Conservation (phyloP, 2,329 filamentous ascomycete genomes). For the Albifimbria verrucaria region DNA sequence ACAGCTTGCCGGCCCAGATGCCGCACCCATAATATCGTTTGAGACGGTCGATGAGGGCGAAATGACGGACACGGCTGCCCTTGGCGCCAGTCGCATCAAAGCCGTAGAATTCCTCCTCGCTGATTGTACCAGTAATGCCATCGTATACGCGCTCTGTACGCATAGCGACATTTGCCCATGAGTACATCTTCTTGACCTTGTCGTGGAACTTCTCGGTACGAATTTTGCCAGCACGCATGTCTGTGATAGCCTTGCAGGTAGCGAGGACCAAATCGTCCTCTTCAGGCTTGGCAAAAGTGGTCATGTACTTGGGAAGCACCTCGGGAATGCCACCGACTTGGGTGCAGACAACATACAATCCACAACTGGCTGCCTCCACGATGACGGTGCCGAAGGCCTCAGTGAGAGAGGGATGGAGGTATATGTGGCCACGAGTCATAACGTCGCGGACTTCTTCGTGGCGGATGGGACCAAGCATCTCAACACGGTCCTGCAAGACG, state of each 20-base stretch:
- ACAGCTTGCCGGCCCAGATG: slow-evolving; percentile 97
- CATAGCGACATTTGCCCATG: slow-evolving; percentile 91
- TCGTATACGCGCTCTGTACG: slow-evolving; percentile 95
- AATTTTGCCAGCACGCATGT: slow-evolving; percentile 80
- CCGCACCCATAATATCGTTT: slow-evolving; percentile 98
- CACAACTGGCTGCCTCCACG: slow-evolving; percentile 93
- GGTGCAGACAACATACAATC: slow-evolving; percentile 93
- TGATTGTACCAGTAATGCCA: slow-evolving; percentile 82
- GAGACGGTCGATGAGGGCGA: slow-evolving; percentile 88
- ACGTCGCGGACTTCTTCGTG: slow-evolving; percentile 97
- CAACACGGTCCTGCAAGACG: slow-evolving; percentile 87
- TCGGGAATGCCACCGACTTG: slow-evolving; percentile 96
- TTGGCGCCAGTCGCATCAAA: slow-evolving; percentile 69
- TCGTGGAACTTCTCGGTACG: slow-evolving; percentile 94
- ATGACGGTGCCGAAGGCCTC: slow-evolving; percentile 98
- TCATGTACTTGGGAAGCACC: slow-evolving; percentile 94
- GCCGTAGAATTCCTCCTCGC: slow-evolving; percentile 84
- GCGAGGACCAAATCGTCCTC: slow-evolving; percentile 91
- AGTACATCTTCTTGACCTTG: slow-evolving; percentile 97
- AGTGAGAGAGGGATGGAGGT: slow-evolving; percentile 89
- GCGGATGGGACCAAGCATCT: slow-evolving; percentile 85
- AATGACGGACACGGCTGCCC: slow-evolving; percentile 73
- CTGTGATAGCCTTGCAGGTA: slow-evolving; percentile 83
- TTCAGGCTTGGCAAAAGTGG: slow-evolving; percentile 92
- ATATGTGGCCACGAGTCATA: slow-evolving; percentile 96